These are phyloP conservation scores for Cupressus sempervirens DNA, from an alignment of 75 land plant species.

Conservation along the genomic window DNA sequence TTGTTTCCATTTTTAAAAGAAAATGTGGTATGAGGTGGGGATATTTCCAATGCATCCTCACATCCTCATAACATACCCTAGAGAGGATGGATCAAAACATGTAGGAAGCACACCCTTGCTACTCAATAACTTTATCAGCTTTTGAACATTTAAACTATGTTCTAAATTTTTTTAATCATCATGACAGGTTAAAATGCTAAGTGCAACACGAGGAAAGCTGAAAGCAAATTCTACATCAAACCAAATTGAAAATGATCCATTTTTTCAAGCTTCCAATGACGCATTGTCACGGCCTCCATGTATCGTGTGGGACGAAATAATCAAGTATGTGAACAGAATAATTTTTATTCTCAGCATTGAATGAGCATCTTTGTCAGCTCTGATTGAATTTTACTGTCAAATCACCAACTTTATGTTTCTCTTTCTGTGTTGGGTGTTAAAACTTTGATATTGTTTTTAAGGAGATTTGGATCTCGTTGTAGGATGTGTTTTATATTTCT, in stretches of 20 bases:
- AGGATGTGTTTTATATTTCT: not conserved
- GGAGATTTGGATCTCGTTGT: not conserved
- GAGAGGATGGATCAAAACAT: too few species aligned
- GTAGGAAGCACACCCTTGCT: too few species aligned
- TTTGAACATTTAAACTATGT: not conserved
- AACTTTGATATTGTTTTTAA: not conserved
- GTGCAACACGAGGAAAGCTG: conserved; percentile 28
- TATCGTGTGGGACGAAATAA: conserved; percentile 9
- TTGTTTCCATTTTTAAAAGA: too few species aligned
- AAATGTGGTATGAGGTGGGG: too few species aligned
- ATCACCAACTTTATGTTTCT: not conserved
- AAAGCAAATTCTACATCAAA: conserved; percentile 15
- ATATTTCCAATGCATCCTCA: too few species aligned
- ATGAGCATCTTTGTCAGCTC: not conserved
- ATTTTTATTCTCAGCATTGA: not conserved
- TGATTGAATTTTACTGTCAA: not conserved
- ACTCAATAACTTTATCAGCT: not conserved
- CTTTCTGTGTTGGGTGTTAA: not conserved
- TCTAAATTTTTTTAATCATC: not conserved
- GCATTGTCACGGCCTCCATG: not conserved
- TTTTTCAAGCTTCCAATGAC: not conserved
- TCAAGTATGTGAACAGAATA: conserved; percentile 14
- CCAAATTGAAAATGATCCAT: not conserved
- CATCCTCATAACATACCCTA: too few species aligned
- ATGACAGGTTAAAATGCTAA: conserved; percentile 29